Evolutionary conservation across 1,284 basidiomycete species (phyloP).

Genomic region (Phellinidium pouzarii): DNA sequence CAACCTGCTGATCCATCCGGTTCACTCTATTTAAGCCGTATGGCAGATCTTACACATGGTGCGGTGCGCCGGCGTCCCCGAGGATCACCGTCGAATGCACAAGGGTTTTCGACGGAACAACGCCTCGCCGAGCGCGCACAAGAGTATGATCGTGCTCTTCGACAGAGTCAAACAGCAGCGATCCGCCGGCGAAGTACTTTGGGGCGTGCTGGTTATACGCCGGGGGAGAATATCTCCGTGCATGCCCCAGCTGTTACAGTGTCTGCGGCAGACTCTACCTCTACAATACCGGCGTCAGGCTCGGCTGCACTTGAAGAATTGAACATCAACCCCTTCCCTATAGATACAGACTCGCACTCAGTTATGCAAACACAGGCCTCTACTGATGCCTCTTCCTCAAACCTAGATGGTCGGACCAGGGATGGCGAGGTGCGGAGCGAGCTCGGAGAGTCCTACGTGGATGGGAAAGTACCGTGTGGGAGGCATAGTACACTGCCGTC

Average conservation of each 20-base stretch:
- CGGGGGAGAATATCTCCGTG: constrained; percentile 21
- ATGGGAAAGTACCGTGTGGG: constrained; percentile 33
- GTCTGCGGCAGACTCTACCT: background rate
- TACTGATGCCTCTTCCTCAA: constrained; percentile 25
- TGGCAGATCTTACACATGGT: constrained; percentile 56
- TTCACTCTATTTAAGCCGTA: constrained; percentile 77
- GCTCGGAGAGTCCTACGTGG: constrained; percentile 69
- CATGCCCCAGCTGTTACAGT: constrained; percentile 1
- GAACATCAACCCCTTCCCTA: constrained; percentile 18
- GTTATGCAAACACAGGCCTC: constrained; percentile 20
- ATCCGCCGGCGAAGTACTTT: constrained; percentile 34
- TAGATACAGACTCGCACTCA: constrained; percentile 16
- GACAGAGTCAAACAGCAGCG: constrained; percentile 58
- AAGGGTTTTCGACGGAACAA: constrained; percentile 20
- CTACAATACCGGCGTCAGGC: background rate
- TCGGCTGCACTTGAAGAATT: constrained; percentile 1
- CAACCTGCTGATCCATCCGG: constrained; percentile 81
- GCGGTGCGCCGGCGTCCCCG: constrained; percentile 20
- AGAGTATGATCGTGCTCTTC: constrained; percentile 68
- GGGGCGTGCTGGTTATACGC: constrained; percentile 17
- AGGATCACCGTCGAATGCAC: constrained; percentile 21
- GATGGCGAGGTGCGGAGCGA: constrained; percentile 54
- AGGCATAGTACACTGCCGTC: constrained; percentile 15
- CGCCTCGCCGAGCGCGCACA: constrained; percentile 50
- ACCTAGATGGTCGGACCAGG: constrained; percentile 39